Evolutionary conservation across 331 rosid genomes (phyloP).

Genomic region (Phaseolus coccineus): DNA sequence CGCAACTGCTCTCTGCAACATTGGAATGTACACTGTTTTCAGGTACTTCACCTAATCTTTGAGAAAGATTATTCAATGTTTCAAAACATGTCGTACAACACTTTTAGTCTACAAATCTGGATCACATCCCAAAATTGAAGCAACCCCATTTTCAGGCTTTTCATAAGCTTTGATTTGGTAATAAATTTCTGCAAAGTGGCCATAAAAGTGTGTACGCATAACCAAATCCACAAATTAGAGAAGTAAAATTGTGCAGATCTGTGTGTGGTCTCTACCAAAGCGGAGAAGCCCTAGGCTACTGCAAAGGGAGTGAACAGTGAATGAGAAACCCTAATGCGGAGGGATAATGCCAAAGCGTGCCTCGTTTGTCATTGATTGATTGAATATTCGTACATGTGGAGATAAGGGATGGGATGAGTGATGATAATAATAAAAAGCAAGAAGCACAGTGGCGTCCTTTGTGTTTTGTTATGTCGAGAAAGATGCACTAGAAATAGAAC

Average conservation of each 20-base stretch:
- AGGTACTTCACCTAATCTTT: not conserved
- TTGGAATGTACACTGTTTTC: slow-evolving; percentile 7
- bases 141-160: not conserved
- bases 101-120: slow-evolving; percentile 14
- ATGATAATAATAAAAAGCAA: not conserved
- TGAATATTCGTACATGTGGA: not conserved
- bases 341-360: slow-evolving; percentile 1
- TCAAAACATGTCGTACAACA: not conserved
- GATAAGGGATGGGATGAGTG: not conserved
- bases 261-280: not conserved
- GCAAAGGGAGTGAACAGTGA: slow-evolving; percentile 25
- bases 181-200: not conserved
- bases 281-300: slow-evolving; percentile 2
- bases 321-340: slow-evolving; percentile 37
- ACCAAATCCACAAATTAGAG: not conserved
- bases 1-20: slow-evolving; percentile 1
- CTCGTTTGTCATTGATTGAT: slow-evolving; percentile 21
- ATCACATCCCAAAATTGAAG: not conserved
- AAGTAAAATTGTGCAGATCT: not conserved
- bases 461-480: too few relatives aligned
- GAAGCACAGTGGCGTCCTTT: not conserved
- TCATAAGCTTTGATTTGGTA: not conserved
- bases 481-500: too few relatives aligned
- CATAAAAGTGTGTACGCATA: not conserved
- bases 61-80: not conserved